These are phyloP conservation scores for Vigna angularis DNA, from an alignment of 306 rosid species.

Conservation along the genomic window DNA sequence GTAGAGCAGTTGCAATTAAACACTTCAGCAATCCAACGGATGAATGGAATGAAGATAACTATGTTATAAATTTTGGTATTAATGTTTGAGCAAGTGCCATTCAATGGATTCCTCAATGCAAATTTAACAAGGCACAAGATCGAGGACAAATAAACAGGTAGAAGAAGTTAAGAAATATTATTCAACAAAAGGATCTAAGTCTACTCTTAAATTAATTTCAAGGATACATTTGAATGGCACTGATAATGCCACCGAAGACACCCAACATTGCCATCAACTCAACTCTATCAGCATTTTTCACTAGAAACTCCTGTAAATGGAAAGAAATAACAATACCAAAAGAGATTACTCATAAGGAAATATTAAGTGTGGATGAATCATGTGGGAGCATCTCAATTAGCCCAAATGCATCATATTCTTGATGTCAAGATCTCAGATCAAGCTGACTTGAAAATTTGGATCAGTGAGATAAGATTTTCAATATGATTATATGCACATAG, in stretches of 20 bases:
- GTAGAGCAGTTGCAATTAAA: neutral
- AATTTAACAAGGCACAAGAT: slow-evolving; percentile 10
- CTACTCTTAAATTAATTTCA: slow-evolving; percentile 19
- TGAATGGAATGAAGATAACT: neutral
- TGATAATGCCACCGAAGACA: slow-evolving; percentile 71
- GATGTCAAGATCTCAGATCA: neutral
- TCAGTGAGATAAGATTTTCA: neutral
- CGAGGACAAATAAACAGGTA: neutral
- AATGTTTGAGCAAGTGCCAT: slow-evolving; percentile 5
- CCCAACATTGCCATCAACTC: slow-evolving; percentile 90
- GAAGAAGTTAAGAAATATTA: neutral
- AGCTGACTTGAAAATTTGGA: slow-evolving; percentile 13
- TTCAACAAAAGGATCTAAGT: slow-evolving; percentile 16
- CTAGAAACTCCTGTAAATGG: slow-evolving; percentile 76
- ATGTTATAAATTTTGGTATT: neutral
- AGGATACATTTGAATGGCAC: slow-evolving; percentile 93
- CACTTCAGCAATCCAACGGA: neutral
- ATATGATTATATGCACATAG: neutral
- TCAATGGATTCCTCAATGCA: neutral
- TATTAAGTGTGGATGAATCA: neutral
- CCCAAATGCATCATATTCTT: neutral
- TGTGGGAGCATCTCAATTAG: slow-evolving; percentile 19
- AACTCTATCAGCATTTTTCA: slow-evolving; percentile 82
- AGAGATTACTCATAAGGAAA: slow-evolving; percentile 5
- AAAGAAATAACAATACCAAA: slow-evolving; percentile 28